Evolutionary conservation across 306 rosid species (phyloP), one percentile per base, ranked within the genome.

Genomic region (Phaseolus lunatus): DNA sequence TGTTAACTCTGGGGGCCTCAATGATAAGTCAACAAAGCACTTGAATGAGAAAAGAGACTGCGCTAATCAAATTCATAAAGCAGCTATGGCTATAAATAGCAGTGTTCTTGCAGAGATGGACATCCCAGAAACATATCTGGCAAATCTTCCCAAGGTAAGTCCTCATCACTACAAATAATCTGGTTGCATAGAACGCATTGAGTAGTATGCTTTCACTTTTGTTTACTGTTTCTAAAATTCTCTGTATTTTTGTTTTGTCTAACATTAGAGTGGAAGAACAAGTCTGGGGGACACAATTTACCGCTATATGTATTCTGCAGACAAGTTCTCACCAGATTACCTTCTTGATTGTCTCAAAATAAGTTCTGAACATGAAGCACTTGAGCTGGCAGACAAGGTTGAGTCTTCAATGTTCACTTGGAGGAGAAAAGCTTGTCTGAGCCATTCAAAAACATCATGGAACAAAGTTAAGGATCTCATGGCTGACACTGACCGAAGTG

Each of bases 371-470:
- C 99, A 88, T 54, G 99, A 96, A 80, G 99, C 98, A 41, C 97
- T 96, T 16, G 90, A 89, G 77, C 89, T 96, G 39, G 93, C 96
- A 9, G 97, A 96, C 68, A 87, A 79, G 63, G 92, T 91, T 5
- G 98, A 96, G 77, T 87, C 99, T 10, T 96, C 99, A 11, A 92
- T 93, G 99, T 91, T 89, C 82, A 93, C 99, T 57, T 96, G 98
- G 99, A 85, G 99, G 57, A 90, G 98, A 13, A 96, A 96, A 77
- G 83, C 99, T 27, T 96, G 99, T 71, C 13, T 91, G 37, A 91
- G 85, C 79, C 84, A 92, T 84, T 96, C 99, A 64, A 91, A 86
- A 78, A 79, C 98, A 16, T 96, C 99, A 44, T 96, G 99, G 99
- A 87, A 82, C 77, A 82, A 88, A 85, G 94, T 96, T 2, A 96